Conservation (phyloP, 1,284 basidiomycete species). For the Vanrija humicola region DNA sequence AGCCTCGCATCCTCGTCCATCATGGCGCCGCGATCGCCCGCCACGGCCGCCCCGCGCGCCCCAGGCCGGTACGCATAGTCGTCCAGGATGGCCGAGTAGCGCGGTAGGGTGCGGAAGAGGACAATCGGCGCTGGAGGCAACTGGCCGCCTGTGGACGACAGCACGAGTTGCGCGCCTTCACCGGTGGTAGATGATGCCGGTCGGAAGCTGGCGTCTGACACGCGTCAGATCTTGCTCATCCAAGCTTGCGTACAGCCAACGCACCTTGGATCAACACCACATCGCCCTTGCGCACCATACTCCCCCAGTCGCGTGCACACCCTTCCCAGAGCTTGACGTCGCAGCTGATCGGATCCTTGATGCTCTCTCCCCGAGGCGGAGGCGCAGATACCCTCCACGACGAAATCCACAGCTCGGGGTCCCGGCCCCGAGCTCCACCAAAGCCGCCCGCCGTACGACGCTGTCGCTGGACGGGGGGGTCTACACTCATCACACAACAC, state of each 20-base stretch:
- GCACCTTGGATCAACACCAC: conserved; percentile 38
- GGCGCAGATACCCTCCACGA: conserved; percentile 34
- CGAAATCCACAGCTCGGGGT: conserved; percentile 30
- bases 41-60: background rate
- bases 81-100: conserved; percentile 14
- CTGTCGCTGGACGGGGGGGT: conserved; percentile 13
- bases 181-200: conserved; percentile 8
- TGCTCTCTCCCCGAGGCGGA: background rate
- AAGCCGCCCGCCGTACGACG: conserved; percentile 23
- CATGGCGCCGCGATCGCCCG: conserved; percentile 1
- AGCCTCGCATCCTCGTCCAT: conserved; percentile 12
- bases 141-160: conserved; percentile 14
- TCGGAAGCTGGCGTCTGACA: conserved; percentile 29
- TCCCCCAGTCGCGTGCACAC: conserved; percentile 33
- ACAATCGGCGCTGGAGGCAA: conserved; percentile 18
- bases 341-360: conserved; percentile 17
- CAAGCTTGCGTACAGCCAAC: conserved; percentile 3
- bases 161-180: conserved; percentile 26
- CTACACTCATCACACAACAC: conserved; percentile 32
- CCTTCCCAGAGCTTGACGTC: conserved; percentile 36
- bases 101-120: conserved; percentile 39
- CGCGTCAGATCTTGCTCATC: background rate
- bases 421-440: conserved; percentile 16
- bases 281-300: conserved; percentile 34
- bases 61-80: conserved; percentile 28